phyloP scores from a whole-genome alignment of 2,329 filamentous ascomycete genomes.

The Talaromyces sp. region DNA sequence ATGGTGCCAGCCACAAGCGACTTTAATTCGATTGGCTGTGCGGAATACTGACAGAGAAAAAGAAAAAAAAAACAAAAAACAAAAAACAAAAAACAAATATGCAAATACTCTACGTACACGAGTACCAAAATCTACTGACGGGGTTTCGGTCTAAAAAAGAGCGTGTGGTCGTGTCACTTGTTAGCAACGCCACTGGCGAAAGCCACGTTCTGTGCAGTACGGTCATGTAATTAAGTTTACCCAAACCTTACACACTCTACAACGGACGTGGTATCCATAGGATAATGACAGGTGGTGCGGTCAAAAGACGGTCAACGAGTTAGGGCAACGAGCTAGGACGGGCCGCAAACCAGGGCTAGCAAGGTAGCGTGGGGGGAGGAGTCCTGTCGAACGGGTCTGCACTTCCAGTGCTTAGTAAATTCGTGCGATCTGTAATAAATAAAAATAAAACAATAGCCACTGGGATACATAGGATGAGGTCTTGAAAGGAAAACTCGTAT shows the following conservation, averaged over 20 bases:
- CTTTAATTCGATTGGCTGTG: not conserved
- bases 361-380: not conserved
- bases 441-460: not conserved
- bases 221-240: not conserved
- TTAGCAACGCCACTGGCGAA: not conserved
- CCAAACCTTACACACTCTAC: not conserved
- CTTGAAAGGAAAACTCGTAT: not conserved
- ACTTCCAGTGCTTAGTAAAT: not conserved
- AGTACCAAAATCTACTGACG: not conserved
- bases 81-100: not conserved
- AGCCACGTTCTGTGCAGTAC: constrained; percentile 2
- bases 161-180: not conserved
- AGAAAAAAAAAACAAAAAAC: not conserved
- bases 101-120: not conserved
- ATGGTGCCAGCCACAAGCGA: constrained; percentile 5
- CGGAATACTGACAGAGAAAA: not conserved
- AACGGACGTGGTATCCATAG: not conserved
- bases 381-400: not conserved
- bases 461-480: not conserved
- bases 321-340: not conserved
- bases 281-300: not conserved
- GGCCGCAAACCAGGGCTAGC: not conserved
- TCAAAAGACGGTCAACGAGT: constrained; percentile 7
- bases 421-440: not conserved
- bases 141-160: not conserved